phyloP scores from a whole-genome alignment of 768 basidiomycete genomes.

The Rubroboletus pulcherrimus region DNA sequence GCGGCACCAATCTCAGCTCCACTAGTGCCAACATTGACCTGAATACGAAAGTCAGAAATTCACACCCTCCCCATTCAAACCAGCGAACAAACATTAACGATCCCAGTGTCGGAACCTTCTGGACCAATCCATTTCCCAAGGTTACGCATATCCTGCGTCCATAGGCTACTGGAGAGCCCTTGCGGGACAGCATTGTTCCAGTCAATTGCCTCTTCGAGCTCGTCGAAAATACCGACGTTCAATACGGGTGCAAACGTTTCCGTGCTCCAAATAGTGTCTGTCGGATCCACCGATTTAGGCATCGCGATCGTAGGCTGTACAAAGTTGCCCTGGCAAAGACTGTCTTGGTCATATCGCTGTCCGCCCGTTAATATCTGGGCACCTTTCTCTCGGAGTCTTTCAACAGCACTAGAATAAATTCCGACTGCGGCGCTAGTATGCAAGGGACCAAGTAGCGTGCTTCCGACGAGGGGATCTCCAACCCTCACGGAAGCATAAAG shows the following conservation, averaged over 20 bases:
- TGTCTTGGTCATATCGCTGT: constrained; percentile 45
- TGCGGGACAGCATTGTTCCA: constrained; percentile 91
- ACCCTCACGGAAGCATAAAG: constrained; percentile 70
- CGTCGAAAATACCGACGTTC: constrained; percentile 81
- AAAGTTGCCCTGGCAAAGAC: constrained; percentile 72
- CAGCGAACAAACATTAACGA: constrained; percentile 69
- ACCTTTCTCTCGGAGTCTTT: constrained; percentile 55
- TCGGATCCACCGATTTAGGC: constrained; percentile 52
- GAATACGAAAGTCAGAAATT: constrained; percentile 4
- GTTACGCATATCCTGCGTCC: constrained; percentile 81
- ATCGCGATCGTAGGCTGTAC: constrained; percentile 85
- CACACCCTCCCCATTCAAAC: neutral
- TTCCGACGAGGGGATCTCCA: constrained; percentile 78
- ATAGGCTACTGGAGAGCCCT: constrained; percentile 88
- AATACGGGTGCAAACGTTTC: constrained; percentile 90
- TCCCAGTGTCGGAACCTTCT: constrained; percentile 84
- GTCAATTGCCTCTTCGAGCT: constrained; percentile 79
- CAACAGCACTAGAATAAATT: constrained; percentile 59
- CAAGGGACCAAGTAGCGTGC: constrained; percentile 82
- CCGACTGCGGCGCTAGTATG: constrained; percentile 70
- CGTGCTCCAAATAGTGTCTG: constrained; percentile 64
- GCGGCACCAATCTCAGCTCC: constrained; percentile 80
- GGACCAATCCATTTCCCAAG: constrained; percentile 93
- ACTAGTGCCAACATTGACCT: constrained; percentile 66
- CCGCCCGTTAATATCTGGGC: constrained; percentile 82